A percentile compares a stretch with the other conserved stretches of the same genome.
phyloP scores from a whole-genome alignment of 1,284 basidiomycete genomes.

The Naganishia liquefaciens region DNA sequence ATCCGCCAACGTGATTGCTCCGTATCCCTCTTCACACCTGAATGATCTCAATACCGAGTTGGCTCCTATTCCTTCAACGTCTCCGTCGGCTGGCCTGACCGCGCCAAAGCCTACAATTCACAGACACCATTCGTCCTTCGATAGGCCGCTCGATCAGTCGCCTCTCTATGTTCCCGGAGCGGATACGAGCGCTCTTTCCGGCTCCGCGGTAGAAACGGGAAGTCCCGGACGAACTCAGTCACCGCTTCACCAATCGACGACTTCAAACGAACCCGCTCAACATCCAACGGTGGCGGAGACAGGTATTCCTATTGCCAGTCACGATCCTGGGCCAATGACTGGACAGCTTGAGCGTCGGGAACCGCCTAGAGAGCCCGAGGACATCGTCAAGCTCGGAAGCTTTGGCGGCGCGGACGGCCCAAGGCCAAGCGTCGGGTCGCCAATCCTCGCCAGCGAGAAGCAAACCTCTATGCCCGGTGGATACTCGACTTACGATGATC shows the following conservation, averaged over 20 bases:
- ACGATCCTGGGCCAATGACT: conserved; percentile 20
- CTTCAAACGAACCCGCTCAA: background rate
- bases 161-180: conserved; percentile 5
- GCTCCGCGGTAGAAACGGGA: conserved; percentile 27
- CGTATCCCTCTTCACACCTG: conserved; percentile 33
- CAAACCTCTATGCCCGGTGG: conserved; percentile 15
- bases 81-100: conserved; percentile 9
- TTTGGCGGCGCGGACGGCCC: conserved; percentile 23
- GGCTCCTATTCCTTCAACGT: conserved; percentile 19
- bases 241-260: background rate
- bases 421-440: background rate
- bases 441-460: background rate
- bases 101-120: conserved; percentile 14
- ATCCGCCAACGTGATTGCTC: conserved; percentile 29
- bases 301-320: conserved; percentile 27
- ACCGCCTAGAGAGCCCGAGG: conserved; percentile 3
- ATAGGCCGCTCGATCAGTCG: conserved; percentile 25
- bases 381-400: conserved; percentile 32
- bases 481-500: conserved; percentile 4
- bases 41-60: conserved; percentile 32
- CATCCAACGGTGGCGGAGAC: conserved; percentile 34
- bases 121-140: conserved; percentile 30
- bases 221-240: conserved; percentile 6
- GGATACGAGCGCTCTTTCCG: conserved; percentile 18
- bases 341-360: conserved; percentile 32